Conservation (phyloP, 2,329 filamentous ascomycete genomes). For the Pyrenochaeta sp. region DNA sequence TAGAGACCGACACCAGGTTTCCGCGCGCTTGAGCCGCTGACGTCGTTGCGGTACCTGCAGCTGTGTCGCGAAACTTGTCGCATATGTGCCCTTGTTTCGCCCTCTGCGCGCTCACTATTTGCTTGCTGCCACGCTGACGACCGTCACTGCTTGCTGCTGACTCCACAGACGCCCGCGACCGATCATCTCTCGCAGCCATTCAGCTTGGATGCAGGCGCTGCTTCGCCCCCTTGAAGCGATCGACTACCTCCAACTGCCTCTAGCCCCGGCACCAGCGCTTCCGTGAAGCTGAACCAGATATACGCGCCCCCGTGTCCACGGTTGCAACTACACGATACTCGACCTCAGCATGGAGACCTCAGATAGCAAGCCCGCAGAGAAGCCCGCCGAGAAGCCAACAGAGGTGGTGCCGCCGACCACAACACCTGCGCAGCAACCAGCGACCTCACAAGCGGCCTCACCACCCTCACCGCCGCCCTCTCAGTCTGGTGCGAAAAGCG, state of each 20-base stretch:
- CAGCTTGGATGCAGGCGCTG: slow-evolving; percentile 15
- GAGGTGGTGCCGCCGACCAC: slow-evolving; percentile 13
- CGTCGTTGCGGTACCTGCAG: slow-evolving; percentile 32
- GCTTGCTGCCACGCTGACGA: slow-evolving; percentile 2
- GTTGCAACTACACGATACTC: not conserved
- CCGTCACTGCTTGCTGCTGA: not conserved
- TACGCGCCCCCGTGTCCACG: not conserved
- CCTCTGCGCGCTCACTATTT: slow-evolving; percentile 5
- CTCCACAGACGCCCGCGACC: slow-evolving; percentile 1
- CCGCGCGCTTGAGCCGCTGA: slow-evolving; percentile 36
- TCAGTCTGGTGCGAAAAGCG: slow-evolving; percentile 20
- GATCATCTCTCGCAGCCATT: slow-evolving; percentile 4
- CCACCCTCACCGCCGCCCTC: slow-evolving; percentile 36
- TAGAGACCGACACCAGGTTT: slow-evolving; percentile 18
- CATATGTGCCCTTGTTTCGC: slow-evolving; percentile 19
- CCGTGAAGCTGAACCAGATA: slow-evolving; percentile 18
- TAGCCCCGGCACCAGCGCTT: slow-evolving; percentile 29
- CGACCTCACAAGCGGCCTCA: slow-evolving; percentile 27
- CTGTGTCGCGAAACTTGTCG: slow-evolving; percentile 15
- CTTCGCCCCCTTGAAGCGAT: slow-evolving; percentile 20
- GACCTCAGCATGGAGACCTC: slow-evolving; percentile 23
- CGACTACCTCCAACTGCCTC: slow-evolving; percentile 14
- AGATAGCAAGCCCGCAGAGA: slow-evolving; percentile 23
- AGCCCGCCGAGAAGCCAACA: too few species aligned
- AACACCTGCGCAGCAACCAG: slow-evolving; percentile 12